Conservation (phyloP, 1,139 yeast species). For the Suhomyces bribrorum region DNA sequence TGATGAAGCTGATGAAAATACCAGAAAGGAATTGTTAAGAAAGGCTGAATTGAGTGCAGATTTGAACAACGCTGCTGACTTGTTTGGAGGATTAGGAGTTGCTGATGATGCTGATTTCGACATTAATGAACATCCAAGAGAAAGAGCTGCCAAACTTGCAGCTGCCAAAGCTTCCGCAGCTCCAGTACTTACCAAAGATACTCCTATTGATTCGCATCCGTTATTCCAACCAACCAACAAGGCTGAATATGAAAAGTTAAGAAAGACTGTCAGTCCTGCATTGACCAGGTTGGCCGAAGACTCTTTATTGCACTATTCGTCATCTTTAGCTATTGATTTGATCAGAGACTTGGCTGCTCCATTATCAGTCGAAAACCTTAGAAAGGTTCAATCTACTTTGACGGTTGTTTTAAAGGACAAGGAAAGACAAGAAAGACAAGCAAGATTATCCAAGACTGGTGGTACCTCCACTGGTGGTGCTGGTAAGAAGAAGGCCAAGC, state of each 20-base stretch:
- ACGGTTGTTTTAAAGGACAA: slow-evolving; percentile 82
- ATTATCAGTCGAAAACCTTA: slow-evolving; percentile 73
- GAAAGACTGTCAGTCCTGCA: slow-evolving; percentile 74
- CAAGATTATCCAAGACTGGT: slow-evolving; percentile 74
- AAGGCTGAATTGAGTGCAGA: slow-evolving; percentile 84
- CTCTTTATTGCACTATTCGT: slow-evolving; percentile 67
- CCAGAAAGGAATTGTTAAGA: slow-evolving; percentile 70
- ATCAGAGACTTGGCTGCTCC: slow-evolving; percentile 84
- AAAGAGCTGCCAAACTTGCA: slow-evolving; percentile 51
- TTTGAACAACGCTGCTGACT: slow-evolving; percentile 87
- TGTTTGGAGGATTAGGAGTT: slow-evolving; percentile 82
- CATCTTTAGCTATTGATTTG: slow-evolving; percentile 79
- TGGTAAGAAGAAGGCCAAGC: slow-evolving; percentile 91
- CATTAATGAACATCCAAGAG: slow-evolving; percentile 63
- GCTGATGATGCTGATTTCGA: slow-evolving; percentile 52
- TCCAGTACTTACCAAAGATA: slow-evolving; percentile 56
- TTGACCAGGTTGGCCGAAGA: slow-evolving; percentile 64
- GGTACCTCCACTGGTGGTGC: slow-evolving; percentile 92
- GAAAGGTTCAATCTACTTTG: slow-evolving; percentile 85
- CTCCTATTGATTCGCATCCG: slow-evolving; percentile 73
- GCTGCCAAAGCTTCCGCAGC: slow-evolving; percentile 47
- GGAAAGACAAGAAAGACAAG: slow-evolving; percentile 85
- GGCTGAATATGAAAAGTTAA: slow-evolving; percentile 77
- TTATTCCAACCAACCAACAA: slow-evolving; percentile 79
- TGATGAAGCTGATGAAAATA: slow-evolving; percentile 57